These are phyloP conservation scores for Aristolochia californica DNA, from an alignment of 164 flowering plant species.

Conservation along the genomic window DNA sequence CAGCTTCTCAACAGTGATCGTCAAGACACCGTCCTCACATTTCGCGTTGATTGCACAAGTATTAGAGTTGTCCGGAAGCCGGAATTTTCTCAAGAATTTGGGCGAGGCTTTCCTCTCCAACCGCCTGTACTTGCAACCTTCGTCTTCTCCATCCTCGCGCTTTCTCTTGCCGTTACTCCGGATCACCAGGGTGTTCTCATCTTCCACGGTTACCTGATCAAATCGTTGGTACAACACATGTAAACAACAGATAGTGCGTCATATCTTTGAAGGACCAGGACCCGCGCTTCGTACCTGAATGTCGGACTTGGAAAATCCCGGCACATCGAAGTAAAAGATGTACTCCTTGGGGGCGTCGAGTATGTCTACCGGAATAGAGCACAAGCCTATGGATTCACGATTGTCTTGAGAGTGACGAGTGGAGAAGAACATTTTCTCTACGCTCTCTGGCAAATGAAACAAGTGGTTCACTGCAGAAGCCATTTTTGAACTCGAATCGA, in stretches of 20 bases:
- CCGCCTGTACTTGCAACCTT: constrained; percentile 55
- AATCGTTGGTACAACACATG: background rate
- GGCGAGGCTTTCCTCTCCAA: constrained; percentile 47
- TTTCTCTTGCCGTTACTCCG: constrained; percentile 57
- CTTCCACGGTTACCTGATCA: constrained; percentile 64
- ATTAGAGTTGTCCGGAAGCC: constrained; percentile 50
- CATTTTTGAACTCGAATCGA: no score
- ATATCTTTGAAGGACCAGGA: background rate
- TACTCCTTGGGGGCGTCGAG: constrained; percentile 53
- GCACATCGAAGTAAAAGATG: constrained; percentile 54
- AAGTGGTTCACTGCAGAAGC: constrained; percentile 5
- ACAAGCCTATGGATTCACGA: constrained; percentile 6
- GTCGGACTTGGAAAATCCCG: constrained; percentile 64
- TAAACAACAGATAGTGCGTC: background rate
- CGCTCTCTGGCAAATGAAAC: constrained; percentile 3
- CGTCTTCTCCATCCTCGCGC: constrained; percentile 55
- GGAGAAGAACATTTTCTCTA: background rate
- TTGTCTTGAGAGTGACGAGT: background rate
- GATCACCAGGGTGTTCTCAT: constrained; percentile 51
- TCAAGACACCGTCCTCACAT: constrained; percentile 63
- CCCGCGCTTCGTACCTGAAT: constrained; percentile 42
- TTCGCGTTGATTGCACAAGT: constrained; percentile 39
- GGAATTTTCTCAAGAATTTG: constrained; percentile 52
- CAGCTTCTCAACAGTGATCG: constrained; percentile 46
- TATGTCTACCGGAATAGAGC: constrained; percentile 43